Percentiles rank a stretch among this genome's conserved stretches.
Evolutionary conservation across 2,329 filamentous ascomycete species (phyloP).

Genomic region (Neonectria sp.): DNA sequence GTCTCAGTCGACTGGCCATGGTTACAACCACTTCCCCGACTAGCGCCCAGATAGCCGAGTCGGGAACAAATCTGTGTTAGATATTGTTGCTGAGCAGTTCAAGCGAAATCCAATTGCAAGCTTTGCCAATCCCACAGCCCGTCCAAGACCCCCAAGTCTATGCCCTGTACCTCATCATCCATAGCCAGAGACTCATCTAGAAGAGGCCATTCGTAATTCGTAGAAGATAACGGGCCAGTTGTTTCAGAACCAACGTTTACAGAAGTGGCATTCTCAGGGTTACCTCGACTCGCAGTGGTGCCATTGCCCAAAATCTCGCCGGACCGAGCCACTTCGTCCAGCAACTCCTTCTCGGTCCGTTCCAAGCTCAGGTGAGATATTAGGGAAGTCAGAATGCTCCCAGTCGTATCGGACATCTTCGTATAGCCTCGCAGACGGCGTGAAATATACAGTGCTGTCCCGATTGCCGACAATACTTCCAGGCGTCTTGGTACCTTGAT

Average conservation of each 20-base stretch:
- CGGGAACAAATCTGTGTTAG: not conserved
- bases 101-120: not conserved
- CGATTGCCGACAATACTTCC: not conserved
- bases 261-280: not conserved
- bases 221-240: not conserved
- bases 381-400: not conserved
- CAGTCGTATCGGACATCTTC: not conserved
- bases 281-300: not conserved
- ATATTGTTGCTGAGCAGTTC: not conserved
- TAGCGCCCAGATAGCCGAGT: not conserved
- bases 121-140: constrained; percentile 1
- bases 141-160: not conserved
- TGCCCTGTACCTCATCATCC: not conserved
- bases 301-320: not conserved
- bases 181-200: not conserved
- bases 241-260: not conserved
- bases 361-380: not conserved
- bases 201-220: not conserved
- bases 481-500: not conserved
- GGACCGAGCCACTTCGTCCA: not conserved
- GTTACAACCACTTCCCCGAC: not conserved
- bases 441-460: not conserved
- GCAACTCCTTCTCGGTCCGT: not conserved
- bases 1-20: not conserved
- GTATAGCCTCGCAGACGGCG: not conserved